Base-by-base conservation (phyloP, 352 stramenopile genomes). In the Elongisporangium undulatum region DNA sequence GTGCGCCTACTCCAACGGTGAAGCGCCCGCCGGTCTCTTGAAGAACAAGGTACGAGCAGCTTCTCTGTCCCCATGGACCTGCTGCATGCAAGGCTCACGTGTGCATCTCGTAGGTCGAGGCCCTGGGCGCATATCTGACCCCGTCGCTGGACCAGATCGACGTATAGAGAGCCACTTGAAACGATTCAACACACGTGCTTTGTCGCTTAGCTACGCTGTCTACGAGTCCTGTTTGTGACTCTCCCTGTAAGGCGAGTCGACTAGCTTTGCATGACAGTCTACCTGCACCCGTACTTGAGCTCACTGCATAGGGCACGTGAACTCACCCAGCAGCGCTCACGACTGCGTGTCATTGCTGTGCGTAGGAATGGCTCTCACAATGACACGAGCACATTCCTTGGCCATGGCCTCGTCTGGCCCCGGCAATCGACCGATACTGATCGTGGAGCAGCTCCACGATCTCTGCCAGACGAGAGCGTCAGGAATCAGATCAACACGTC, bases 61-160 rank as follows among this genome's bases (percentile, higher is more conserved):
- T 13, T 4, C 21, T 15, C 3, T 51, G 20, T 45, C 38, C 21
- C 6, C 19, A n/a, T 24, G 58, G n/a, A 29, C 3, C 38, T 55
- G 39, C 49, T 63, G 58, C 2, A 56, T n/a, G 23, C n/a, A n/a
- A n/a, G n/a, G 56, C 17, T 22, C n/a, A 34, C 7, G 21, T 22
- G 29, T 22, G n/a, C 29, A 55, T 51, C 21, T 49, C 8, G 8
- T 20, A 90, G 81, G 77, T 90, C 41, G 75, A 92, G 58, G 67
- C 77, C 29, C 72, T 92, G 13, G 77, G 75, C 9, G 53, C 68
- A 50, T 89, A 85, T 64, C 66, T 92, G 66, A 67, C 82, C 50
- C 53, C 72, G 38, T 89, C 80, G 20, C 68, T 92, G 55, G 77
- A 88, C 56, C 77, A 89, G 67, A 86, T 92, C 54, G 76, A 83